Conservation (phyloP, 768 basidiomycete genomes). For the Podaxis sp. region DNA sequence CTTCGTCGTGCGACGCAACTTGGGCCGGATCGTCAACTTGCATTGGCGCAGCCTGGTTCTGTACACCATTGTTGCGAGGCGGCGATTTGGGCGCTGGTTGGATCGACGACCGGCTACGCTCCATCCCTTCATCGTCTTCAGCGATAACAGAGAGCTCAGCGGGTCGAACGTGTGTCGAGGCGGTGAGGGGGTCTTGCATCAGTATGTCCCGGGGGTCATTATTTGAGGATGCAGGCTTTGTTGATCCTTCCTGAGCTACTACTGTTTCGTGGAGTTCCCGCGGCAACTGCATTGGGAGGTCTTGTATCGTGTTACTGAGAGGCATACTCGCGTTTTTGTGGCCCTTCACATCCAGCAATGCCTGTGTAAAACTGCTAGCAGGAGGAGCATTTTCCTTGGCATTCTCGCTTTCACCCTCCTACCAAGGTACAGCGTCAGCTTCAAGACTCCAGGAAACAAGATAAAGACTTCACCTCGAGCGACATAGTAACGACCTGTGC, state of each 20-base stretch:
- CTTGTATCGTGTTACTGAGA: not conserved
- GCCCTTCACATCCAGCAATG: constrained; percentile 35
- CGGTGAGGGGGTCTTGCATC: constrained; percentile 2
- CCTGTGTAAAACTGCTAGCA: constrained; percentile 47
- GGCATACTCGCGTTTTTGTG: not conserved
- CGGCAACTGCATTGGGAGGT: constrained; percentile 16
- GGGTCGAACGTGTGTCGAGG: constrained; percentile 23
- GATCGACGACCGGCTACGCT: constrained; percentile 35
- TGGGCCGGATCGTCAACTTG: not conserved
- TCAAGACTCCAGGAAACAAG: not conserved
- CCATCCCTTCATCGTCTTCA: constrained; percentile 65
- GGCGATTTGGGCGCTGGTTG: not conserved
- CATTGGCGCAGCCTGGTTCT: not conserved
- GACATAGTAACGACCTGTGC: constrained; percentile 39
- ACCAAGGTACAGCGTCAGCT: not conserved
- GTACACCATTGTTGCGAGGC: not conserved
- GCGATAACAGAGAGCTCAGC: constrained; percentile 68
- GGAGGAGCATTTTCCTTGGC: constrained; percentile 41
- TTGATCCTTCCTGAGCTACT: not conserved
- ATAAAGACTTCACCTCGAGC: constrained; percentile 40
- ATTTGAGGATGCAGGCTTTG: not conserved
- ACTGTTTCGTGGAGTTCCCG: constrained; percentile 14
- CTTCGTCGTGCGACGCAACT: not conserved
- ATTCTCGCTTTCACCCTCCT: constrained; percentile 31
- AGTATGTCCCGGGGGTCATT: not conserved